These are phyloP conservation scores for Colletotrichum cuscutae DNA, from an alignment of 2,329 filamentous ascomycete species.

Conservation along the genomic window DNA sequence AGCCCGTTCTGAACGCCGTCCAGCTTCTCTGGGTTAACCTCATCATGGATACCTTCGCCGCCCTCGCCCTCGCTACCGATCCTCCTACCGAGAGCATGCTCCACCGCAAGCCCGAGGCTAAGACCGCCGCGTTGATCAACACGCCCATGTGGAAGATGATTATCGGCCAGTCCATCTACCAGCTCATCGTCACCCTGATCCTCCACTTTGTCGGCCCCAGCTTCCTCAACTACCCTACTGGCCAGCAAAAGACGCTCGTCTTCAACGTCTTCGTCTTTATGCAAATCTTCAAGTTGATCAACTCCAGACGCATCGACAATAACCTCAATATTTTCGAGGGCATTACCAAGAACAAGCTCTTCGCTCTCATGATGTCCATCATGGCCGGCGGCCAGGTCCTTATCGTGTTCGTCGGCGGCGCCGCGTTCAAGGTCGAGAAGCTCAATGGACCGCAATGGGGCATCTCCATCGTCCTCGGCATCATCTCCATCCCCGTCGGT, in stretches of 20 bases:
- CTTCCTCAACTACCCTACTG: slow-evolving; percentile 63
- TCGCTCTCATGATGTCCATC: slow-evolving; percentile 73
- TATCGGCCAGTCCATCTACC: slow-evolving; percentile 81
- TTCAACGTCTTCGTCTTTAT: slow-evolving; percentile 91
- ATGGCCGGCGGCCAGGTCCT: slow-evolving; percentile 79
- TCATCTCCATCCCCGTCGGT: slow-evolving; percentile 74
- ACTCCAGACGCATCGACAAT: slow-evolving; percentile 80
- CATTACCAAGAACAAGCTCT: slow-evolving; percentile 75
- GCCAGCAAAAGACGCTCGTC: slow-evolving; percentile 69
- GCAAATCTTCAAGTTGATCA: slow-evolving; percentile 83
- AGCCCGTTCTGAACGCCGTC: slow-evolving; percentile 80
- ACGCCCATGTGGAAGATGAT: slow-evolving; percentile 93
- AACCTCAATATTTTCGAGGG: slow-evolving; percentile 81
- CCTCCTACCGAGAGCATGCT: slow-evolving; percentile 76
- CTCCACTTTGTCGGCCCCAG: slow-evolving; percentile 69
- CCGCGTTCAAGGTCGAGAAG: slow-evolving; percentile 64
- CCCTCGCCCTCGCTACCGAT: slow-evolving; percentile 79
- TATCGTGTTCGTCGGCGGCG: slow-evolving; percentile 77
- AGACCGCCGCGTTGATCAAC: slow-evolving; percentile 78
- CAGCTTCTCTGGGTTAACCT: slow-evolving; percentile 86
- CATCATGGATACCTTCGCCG: slow-evolving; percentile 87
- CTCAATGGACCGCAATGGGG: slow-evolving; percentile 74
- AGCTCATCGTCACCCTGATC: slow-evolving; percentile 75
- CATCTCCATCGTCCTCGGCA: slow-evolving; percentile 73
- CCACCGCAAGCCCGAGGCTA: slow-evolving; percentile 79